Conservation (phyloP, 306 rosid species). For the Hippophae rhamnoides region DNA sequence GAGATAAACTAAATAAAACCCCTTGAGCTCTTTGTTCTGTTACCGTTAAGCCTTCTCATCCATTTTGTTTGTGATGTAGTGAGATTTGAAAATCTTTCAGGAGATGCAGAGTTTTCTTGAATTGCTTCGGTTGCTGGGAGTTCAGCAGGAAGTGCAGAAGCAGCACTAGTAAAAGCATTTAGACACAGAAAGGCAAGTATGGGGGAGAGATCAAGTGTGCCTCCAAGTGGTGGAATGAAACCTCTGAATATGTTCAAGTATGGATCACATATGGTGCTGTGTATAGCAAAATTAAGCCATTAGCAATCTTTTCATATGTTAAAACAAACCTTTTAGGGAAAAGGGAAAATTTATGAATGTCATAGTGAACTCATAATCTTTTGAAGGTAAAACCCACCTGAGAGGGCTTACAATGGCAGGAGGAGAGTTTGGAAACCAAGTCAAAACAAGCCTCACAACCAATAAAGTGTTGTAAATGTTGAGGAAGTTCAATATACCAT, state of each 20-base stretch:
- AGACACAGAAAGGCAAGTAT: constrained; percentile 78
- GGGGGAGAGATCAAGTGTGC: constrained; percentile 90
- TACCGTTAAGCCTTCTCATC: constrained; percentile 68
- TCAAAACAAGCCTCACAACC: constrained; percentile 79
- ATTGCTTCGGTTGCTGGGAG: constrained; percentile 49
- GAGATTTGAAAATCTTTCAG: constrained; percentile 16
- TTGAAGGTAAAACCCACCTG: constrained; percentile 34
- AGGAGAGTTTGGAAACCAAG: constrained; percentile 94
- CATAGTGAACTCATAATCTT: background rate
- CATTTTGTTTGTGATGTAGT: constrained; percentile 69
- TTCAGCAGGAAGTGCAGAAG: constrained; percentile 97
- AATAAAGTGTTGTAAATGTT: constrained; percentile 76
- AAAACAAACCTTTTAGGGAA: background rate
- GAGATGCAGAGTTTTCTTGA: constrained; percentile 23
- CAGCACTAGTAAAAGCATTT: constrained; percentile 85
- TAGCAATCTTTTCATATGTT: constrained; percentile 2
- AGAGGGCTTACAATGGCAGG: constrained; percentile 78
- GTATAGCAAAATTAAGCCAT: constrained; percentile 11
- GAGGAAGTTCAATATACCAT: constrained; percentile 73
- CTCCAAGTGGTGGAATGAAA: constrained; percentile 85
- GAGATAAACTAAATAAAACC: constrained; percentile 17
- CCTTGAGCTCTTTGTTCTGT: constrained; percentile 29
- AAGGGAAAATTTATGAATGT: background rate
- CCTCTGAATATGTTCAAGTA: constrained; percentile 96
- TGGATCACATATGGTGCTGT: constrained; percentile 91